Percentiles rank a stretch among this genome's conserved stretches.
phyloP scores from a whole-genome alignment of 345 rosid genomes.

The Populus nigra region DNA sequence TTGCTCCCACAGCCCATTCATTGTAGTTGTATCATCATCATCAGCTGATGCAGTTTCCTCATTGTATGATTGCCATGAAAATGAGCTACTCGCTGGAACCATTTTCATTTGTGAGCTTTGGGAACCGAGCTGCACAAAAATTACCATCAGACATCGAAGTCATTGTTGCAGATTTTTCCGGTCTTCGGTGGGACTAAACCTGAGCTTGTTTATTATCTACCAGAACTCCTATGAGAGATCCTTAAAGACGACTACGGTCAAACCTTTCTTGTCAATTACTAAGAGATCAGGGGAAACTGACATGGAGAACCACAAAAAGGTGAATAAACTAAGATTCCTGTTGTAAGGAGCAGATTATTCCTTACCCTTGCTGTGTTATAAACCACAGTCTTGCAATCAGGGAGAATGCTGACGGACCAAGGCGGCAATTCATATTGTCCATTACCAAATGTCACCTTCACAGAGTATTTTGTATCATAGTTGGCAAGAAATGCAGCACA shows the following conservation, averaged over 20 bases:
- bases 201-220: neutral
- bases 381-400: slow-evolving; percentile 39
- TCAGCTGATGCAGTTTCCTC: slow-evolving; percentile 40
- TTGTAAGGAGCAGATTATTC: neutral
- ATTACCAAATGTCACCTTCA: slow-evolving; percentile 33
- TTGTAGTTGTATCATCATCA: slow-evolving; percentile 29
- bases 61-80: slow-evolving; percentile 41
- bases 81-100: slow-evolving; percentile 24
- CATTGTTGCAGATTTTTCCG: neutral
- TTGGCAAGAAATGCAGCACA: slow-evolving; percentile 49
- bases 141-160: neutral
- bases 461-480: slow-evolving; percentile 37
- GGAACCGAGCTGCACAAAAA: slow-evolving; percentile 27
- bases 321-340: neutral
- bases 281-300: neutral
- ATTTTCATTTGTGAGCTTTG: slow-evolving; percentile 36
- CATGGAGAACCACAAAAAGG: neutral
- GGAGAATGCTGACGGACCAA: slow-evolving; percentile 54
- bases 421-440: slow-evolving; percentile 40
- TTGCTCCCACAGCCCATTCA: slow-evolving; percentile 39
- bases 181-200: neutral
- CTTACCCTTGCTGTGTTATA: slow-evolving; percentile 43
- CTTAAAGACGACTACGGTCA: neutral
- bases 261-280: too few species aligned
- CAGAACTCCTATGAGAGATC: neutral